Percentiles rank a stretch among this genome's conserved stretches.
These are phyloP conservation scores for Athelia psychrophila DNA, from an alignment of 1,284 basidiomycete genomes.

Conservation along the genomic window DNA sequence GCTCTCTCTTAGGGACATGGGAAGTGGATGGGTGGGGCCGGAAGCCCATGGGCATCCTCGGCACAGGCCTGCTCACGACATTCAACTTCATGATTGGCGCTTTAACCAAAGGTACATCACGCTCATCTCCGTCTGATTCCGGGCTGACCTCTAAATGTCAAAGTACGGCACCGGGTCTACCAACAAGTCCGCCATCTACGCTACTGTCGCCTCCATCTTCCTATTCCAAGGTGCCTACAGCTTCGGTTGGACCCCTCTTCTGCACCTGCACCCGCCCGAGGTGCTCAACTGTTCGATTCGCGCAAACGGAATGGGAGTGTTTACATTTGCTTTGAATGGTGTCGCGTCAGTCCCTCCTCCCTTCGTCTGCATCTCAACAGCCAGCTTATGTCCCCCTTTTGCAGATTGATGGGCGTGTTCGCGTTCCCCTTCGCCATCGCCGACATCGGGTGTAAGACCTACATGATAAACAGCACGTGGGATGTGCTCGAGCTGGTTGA, in stretches of 20 bases:
- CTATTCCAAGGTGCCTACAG: constrained; percentile 20
- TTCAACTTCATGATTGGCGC: constrained; percentile 19
- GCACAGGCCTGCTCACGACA: constrained; percentile 14
- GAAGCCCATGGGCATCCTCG: constrained; percentile 15
- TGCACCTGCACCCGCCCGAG: constrained; percentile 20
- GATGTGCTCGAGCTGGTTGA: constrained; percentile 15
- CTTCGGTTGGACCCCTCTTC: constrained; percentile 20
- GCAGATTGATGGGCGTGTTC: constrained; percentile 18
- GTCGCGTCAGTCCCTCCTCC: constrained; percentile 12
- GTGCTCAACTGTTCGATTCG: constrained; percentile 19
- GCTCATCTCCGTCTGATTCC: not conserved
- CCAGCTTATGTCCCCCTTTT: not conserved
- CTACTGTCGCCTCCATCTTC: constrained; percentile 19
- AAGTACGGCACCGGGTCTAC: constrained; percentile 11
- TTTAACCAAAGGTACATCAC: constrained; percentile 15
- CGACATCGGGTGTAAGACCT: constrained; percentile 20
- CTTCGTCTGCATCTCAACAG: not conserved
- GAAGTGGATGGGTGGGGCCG: constrained; percentile 17
- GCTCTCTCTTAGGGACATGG: constrained; percentile 17
- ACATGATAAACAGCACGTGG: constrained; percentile 22
- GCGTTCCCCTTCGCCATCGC: constrained; percentile 17
- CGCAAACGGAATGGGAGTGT: constrained; percentile 20
- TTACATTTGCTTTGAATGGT: constrained; percentile 16
- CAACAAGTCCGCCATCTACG: constrained; percentile 19
- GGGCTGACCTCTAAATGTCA: constrained; percentile 7